phyloP scores from a whole-genome alignment of 2,329 filamentous ascomycete genomes.

The Fusarium pseudocircinatum region DNA sequence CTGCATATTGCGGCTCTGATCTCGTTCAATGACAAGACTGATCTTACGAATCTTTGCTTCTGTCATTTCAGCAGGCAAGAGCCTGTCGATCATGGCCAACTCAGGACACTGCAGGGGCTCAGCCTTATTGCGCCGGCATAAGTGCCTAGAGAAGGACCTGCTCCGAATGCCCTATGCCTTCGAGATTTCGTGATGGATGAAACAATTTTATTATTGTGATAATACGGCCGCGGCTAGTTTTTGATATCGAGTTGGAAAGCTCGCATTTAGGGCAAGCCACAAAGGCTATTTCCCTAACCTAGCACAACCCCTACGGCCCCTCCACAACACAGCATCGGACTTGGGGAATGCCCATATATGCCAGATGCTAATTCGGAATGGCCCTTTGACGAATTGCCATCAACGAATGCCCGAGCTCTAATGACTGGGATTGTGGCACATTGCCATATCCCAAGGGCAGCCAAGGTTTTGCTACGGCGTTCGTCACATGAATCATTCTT shows the following conservation, averaged over 20 bases:
- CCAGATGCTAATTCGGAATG: constrained; percentile 38
- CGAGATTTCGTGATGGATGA: neutral
- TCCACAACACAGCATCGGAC: constrained; percentile 21
- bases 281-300: constrained; percentile 7
- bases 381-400: constrained; percentile 38
- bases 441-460: neutral
- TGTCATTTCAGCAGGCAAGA: constrained; percentile 31
- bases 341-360: constrained; percentile 32
- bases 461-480: constrained; percentile 6
- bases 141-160: neutral
- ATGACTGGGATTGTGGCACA: constrained; percentile 8
- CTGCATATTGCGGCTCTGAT: constrained; percentile 31
- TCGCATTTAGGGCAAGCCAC: constrained; percentile 17
- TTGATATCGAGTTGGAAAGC: neutral
- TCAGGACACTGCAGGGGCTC: constrained; percentile 15
- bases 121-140: constrained; percentile 30
- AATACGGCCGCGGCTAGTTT: neutral
- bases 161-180: constrained; percentile 3
- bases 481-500: constrained; percentile 16
- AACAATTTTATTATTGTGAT: neutral
- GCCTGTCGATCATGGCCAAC: constrained; percentile 33
- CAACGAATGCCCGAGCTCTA: neutral
- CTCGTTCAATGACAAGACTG: constrained; percentile 1
- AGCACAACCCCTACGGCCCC: neutral
- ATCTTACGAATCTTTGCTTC: constrained; percentile 13